Conservation (phyloP, 2,329 filamentous ascomycete species). For the Fusarium gaditjirri region DNA sequence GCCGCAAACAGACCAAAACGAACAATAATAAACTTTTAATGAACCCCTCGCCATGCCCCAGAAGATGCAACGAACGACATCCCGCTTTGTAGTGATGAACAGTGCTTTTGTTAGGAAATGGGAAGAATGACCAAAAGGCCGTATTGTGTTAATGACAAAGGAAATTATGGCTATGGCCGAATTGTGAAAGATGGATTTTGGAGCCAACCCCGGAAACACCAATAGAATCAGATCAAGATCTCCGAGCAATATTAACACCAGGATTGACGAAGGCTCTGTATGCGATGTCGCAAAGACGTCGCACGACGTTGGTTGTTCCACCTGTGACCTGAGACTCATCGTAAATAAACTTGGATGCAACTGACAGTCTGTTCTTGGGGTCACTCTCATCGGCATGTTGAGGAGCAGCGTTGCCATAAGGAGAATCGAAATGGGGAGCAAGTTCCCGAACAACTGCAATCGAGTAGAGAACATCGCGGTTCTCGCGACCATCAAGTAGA, state of each 20-base stretch:
- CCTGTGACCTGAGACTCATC: slow-evolving; percentile 70
- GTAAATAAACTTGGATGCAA: slow-evolving; percentile 76
- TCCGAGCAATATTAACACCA: slow-evolving; percentile 58
- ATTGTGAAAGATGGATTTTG: neutral
- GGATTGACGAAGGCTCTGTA: slow-evolving; percentile 67
- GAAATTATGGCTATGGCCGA: slow-evolving; percentile 28
- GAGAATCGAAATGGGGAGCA: slow-evolving; percentile 71
- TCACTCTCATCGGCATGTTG: slow-evolving; percentile 74
- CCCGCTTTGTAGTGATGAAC: slow-evolving; percentile 28
- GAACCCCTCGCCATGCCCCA: slow-evolving; percentile 48
- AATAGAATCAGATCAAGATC: slow-evolving; percentile 22
- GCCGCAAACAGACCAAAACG: slow-evolving; percentile 36
- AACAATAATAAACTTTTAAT: slow-evolving; percentile 41
- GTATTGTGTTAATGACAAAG: slow-evolving; percentile 30
- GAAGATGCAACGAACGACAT: slow-evolving; percentile 46
- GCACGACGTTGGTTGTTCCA: slow-evolving; percentile 79
- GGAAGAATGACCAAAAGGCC: slow-evolving; percentile 14
- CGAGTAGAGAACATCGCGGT: slow-evolving; percentile 90
- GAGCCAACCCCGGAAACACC: neutral
- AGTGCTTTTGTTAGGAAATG: slow-evolving; percentile 35
- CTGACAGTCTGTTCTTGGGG: slow-evolving; percentile 72
- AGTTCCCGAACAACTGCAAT: slow-evolving; percentile 83
- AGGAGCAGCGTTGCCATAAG: slow-evolving; percentile 65
- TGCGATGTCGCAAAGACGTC: slow-evolving; percentile 75
- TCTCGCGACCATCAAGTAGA: slow-evolving; percentile 82